These are phyloP conservation scores for Penicillium salamii DNA, from an alignment of 495 filamentous ascomycete species.

Conservation along the genomic window DNA sequence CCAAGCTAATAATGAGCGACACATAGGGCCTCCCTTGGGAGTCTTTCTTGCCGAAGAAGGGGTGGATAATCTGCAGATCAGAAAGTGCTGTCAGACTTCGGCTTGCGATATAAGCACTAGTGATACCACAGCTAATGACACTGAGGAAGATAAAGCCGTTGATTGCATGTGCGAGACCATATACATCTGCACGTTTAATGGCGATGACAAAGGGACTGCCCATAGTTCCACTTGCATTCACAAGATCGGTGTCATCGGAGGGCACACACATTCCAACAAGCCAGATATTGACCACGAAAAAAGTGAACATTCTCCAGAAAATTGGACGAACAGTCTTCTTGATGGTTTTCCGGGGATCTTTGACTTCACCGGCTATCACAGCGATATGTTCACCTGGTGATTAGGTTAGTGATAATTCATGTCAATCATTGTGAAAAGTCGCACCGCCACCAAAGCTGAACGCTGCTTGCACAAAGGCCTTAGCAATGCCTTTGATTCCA, in stretches of 20 bases:
- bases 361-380: conserved; percentile 28
- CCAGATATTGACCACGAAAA: conserved; percentile 32
- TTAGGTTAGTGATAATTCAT: background rate
- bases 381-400: conserved; percentile 26
- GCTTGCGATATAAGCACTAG: conserved; percentile 28
- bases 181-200: conserved; percentile 24
- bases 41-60: conserved; percentile 27
- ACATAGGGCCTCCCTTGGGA: conserved; percentile 23
- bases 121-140: conserved; percentile 29
- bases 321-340: conserved; percentile 27
- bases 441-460: conserved; percentile 31
- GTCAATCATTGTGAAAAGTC: background rate
- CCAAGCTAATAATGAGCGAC: conserved; percentile 18
- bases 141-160: conserved; percentile 31
- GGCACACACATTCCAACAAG: conserved; percentile 31
- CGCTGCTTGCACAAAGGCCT: conserved; percentile 27
- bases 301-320: conserved; percentile 34
- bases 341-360: conserved; percentile 23
- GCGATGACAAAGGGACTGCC: conserved; percentile 31
- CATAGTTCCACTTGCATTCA: conserved; percentile 22
- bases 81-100: conserved; percentile 27
- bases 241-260: conserved; percentile 17
- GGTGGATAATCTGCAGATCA: conserved; percentile 24
- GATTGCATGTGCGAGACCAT: conserved; percentile 23
- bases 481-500: conserved; percentile 31